Base-by-base conservation (phyloP, 2,329 filamentous ascomycete genomes). In the Beauveria varroae region DNA sequence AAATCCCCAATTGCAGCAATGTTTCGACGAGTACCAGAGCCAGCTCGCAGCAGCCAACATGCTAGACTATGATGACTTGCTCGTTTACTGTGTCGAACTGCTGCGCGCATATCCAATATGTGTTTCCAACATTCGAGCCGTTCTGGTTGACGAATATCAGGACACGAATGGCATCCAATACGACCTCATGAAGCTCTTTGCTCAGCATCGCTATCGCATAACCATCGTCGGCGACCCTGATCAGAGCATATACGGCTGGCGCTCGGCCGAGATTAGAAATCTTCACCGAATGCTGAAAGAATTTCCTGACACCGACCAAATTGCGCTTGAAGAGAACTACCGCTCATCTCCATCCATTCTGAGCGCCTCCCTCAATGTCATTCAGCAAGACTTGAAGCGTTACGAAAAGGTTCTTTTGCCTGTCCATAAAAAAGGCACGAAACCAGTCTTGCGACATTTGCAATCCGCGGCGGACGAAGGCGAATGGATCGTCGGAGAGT, bases 191-290 rank as follows among this genome's bases (percentile, higher is more conserved):
- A 88, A 84, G 64, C 81, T 96, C 1, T 87, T 99, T 68, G 91
- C 93, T 1, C 86, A 91, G 63, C 76, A 80, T 24, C 81, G 82
- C 49, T 83, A 85, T 61, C 83, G 86, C n/a, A 93, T 98, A 66
- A 98, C 93, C 1, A 90, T 97, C 63, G 95, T 99, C 5, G 95
- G 93, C 40, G 93, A 99, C 71, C 93, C 95, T 0, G 95, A 99
- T 72, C 93, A 99, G 74, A 97, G 93, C 72, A 99, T 99, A 62
- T 99, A 98, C 71, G 91, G 93, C 22, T 99, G 96, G 81, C 87
- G 93, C 22, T 93, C 91, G 8, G 93, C 95, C 10, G 93, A 99
- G 72, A 91, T 93, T 67, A 88, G 88, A 71, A 99, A 98, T 68
- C 80, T 98, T 53, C 84, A 85, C 65, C 86, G 89, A 2, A 86